A percentile compares a stretch with the other conserved stretches of the same genome.
These are phyloP conservation scores for Torulaspora gathmanii DNA, from an alignment of 805 yeast species.

Conservation along the genomic window DNA sequence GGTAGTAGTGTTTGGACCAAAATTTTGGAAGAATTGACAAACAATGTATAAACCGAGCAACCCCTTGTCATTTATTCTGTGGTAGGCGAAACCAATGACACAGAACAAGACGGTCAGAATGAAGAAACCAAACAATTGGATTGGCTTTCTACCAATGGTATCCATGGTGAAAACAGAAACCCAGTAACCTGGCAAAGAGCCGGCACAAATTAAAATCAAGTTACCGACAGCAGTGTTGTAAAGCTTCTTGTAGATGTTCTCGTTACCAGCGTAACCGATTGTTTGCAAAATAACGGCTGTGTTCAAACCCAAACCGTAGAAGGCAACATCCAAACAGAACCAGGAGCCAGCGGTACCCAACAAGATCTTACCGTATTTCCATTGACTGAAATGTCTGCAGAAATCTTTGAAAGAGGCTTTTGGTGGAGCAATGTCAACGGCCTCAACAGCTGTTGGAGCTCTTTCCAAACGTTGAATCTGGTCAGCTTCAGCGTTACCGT, in stretches of 20 bases:
- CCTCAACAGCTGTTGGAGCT: conserved; percentile 44
- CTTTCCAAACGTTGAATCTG: conserved; percentile 43
- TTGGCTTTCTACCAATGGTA: conserved; percentile 75
- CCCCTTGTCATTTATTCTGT: conserved; percentile 62
- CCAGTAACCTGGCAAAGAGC: conserved; percentile 95
- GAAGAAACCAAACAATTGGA: conserved; percentile 72
- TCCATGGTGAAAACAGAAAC: conserved; percentile 74
- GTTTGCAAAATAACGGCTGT: conserved; percentile 72
- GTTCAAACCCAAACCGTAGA: conserved; percentile 83
- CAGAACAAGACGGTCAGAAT: conserved; percentile 69
- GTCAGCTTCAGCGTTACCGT: conserved; percentile 49
- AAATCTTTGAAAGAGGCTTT: conserved; percentile 79
- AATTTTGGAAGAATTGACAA: conserved; percentile 83
- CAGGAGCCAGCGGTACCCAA: conserved; percentile 89
- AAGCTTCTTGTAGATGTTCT: conserved; percentile 63
- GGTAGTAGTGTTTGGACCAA: conserved; percentile 91
- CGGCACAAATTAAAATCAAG: conserved; percentile 88
- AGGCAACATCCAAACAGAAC: conserved; percentile 88
- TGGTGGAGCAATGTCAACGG: conserved; percentile 47
- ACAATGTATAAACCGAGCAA: conserved; percentile 72
- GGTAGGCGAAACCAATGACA: conserved; percentile 78
- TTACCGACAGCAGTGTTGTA: conserved; percentile 87
- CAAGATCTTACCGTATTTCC: conserved; percentile 81
- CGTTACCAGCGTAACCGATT: conserved; percentile 74
- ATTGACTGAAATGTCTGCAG: conserved; percentile 66